These are phyloP conservation scores for Juncus inflexus DNA, from an alignment of 176 grass and related monocot species.

Conservation along the genomic window DNA sequence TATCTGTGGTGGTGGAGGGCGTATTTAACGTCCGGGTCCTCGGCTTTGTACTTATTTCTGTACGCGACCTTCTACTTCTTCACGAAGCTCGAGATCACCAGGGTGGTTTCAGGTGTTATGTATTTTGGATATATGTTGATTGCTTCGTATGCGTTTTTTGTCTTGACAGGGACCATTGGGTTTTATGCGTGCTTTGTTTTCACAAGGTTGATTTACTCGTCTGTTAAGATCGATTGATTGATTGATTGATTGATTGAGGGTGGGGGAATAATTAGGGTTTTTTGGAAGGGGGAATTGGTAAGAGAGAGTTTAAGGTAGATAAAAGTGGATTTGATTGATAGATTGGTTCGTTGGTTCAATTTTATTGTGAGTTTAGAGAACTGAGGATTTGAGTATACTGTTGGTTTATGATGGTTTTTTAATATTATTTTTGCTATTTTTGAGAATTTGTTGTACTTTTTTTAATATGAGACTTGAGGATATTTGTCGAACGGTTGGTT, in stretches of 20 bases:
- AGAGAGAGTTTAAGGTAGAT: constrained; percentile 11
- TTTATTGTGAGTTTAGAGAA: constrained; percentile 22
- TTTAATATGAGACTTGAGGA: background rate
- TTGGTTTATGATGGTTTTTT: constrained; percentile 4
- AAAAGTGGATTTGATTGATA: constrained; percentile 24
- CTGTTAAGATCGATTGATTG: constrained; percentile 78
- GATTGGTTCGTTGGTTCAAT: constrained; percentile 20
- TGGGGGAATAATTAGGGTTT: constrained; percentile 7
- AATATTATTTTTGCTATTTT: background rate
- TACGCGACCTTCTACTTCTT: constrained; percentile 89
- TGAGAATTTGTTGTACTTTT: constrained; percentile 12
- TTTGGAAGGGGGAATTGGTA: constrained; percentile 5
- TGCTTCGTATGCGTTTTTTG: constrained; percentile 71
- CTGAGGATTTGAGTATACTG: constrained; percentile 16
- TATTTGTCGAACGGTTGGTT: constrained; percentile 20
- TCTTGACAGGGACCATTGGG: constrained; percentile 77
- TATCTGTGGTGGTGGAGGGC: constrained; percentile 94
- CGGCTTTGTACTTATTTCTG: constrained; percentile 80
- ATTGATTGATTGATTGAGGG: constrained; percentile 2
- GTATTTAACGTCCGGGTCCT: constrained; percentile 83
- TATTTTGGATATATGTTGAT: constrained; percentile 97
- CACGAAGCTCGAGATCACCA: constrained; percentile 91
- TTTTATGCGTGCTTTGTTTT: constrained; percentile 85
- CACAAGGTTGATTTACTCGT: constrained; percentile 84
- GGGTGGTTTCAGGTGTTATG: constrained; percentile 59